A percentile compares a stretch with the other conserved stretches of the same genome.
phyloP scores from a whole-genome alignment of 2,329 filamentous ascomycete genomes.

The Aspergillus vadensis region DNA sequence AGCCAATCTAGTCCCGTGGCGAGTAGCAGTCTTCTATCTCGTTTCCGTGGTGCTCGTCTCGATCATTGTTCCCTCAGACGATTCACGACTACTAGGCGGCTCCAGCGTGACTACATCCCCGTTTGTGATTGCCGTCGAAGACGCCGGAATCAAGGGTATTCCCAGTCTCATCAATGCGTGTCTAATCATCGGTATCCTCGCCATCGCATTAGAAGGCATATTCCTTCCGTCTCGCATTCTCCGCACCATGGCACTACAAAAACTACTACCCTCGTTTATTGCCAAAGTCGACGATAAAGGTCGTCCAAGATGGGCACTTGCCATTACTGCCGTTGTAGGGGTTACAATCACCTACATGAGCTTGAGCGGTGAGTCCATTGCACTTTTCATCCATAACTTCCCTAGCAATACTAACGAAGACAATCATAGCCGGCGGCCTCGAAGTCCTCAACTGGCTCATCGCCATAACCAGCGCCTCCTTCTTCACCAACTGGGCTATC shows the following conservation, averaged over 20 bases:
- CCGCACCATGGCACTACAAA: slow-evolving; percentile 32
- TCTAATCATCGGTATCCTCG: slow-evolving; percentile 36
- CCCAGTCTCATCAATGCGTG: slow-evolving; percentile 34
- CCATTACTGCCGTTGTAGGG: slow-evolving; percentile 29
- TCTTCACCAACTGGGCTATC: slow-evolving; percentile 40
- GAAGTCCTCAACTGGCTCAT: slow-evolving; percentile 16
- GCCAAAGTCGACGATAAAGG: slow-evolving; percentile 33
- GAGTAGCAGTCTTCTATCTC: slow-evolving; percentile 19
- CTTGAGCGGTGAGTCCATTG: slow-evolving; percentile 20
- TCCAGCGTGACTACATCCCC: slow-evolving; percentile 33
- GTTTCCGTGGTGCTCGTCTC: slow-evolving; percentile 10
- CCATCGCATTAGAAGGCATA: slow-evolving; percentile 35
- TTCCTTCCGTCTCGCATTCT: slow-evolving; percentile 38
- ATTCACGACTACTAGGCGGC: slow-evolving; percentile 29
- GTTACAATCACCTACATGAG: slow-evolving; percentile 36
- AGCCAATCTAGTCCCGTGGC: slow-evolving; percentile 14
- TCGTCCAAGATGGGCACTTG: slow-evolving; percentile 32
- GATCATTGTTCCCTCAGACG: slow-evolving; percentile 24
- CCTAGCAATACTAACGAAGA: no score
- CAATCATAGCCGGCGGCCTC: neutral
- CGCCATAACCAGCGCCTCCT: slow-evolving; percentile 34
- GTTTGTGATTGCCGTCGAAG: slow-evolving; percentile 35
- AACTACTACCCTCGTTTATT: slow-evolving; percentile 30
- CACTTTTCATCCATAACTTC: no score
- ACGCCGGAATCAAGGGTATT: slow-evolving; percentile 33